A percentile compares a stretch with the other conserved stretches of the same genome.
Evolutionary conservation across 257 asterid genomes (phyloP).

Genomic region (Petunia secreta): DNA sequence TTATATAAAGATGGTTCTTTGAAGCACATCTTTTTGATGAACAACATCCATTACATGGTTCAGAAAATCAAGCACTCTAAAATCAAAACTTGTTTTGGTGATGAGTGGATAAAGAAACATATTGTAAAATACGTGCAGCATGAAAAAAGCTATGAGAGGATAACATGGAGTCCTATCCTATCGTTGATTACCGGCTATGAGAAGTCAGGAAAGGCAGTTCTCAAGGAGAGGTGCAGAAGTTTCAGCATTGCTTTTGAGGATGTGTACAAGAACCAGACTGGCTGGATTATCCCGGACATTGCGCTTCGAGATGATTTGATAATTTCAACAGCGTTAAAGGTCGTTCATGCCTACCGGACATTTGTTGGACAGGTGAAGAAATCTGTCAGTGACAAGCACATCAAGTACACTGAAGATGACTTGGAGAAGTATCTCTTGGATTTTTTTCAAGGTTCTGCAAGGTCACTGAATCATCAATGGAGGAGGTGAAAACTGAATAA

Average conservation of each 20-base stretch:
- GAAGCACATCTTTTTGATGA: conserved; percentile 71
- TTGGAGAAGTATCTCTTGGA: conserved; percentile 57
- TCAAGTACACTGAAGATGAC: conserved; percentile 68
- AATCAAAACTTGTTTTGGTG: conserved; percentile 54
- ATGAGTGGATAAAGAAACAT: conserved; percentile 57
- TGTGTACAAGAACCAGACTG: conserved; percentile 60
- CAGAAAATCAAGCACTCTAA: conserved; percentile 50
- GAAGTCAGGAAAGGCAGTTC: conserved; percentile 48
- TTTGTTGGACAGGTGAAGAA: conserved; percentile 39
- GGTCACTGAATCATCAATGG: conserved; percentile 46
- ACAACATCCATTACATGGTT: conserved; percentile 78
- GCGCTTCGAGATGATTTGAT: conserved; percentile 58
- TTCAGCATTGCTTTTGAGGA: conserved; percentile 64
- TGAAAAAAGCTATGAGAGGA: conserved; percentile 51
- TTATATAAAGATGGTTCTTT: conserved; percentile 46
- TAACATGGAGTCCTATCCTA: conserved; percentile 53
- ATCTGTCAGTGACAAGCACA: conserved; percentile 52
- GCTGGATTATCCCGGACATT: conserved; percentile 66
- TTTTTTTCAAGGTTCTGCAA: conserved; percentile 59
- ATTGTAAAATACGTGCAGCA: conserved; percentile 54
- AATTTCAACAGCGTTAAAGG: conserved; percentile 45
- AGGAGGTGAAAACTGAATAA: conserved; percentile 42
- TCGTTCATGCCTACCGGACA: conserved; percentile 58
- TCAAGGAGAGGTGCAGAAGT: conserved; percentile 57
- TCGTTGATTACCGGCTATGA: conserved; percentile 48